These are phyloP conservation scores for Phytophthora brassicae DNA, from an alignment of 352 stramenopile genomes.

Conservation along the genomic window DNA sequence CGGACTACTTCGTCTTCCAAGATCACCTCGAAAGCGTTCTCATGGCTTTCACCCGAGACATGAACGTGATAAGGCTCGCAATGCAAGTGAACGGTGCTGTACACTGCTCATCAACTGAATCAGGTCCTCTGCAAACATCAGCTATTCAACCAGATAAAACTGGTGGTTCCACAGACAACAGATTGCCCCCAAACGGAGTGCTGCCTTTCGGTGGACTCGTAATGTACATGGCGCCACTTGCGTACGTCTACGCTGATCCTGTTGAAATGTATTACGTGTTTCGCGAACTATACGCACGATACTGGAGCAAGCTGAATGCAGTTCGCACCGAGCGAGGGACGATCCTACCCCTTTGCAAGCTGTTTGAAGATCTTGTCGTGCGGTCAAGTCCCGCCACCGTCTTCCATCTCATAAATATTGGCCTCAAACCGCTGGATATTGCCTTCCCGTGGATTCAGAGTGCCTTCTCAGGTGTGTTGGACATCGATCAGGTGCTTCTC, in stretches of 20 bases:
- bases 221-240: conserved; percentile 71
- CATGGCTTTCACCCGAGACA: conserved; percentile 74
- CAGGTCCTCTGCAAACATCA: neutral
- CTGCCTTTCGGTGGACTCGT: conserved; percentile 73
- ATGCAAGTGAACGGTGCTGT: conserved; percentile 58
- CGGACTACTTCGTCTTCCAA: conserved; percentile 84
- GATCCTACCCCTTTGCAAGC: conserved; percentile 72
- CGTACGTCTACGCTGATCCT: conserved; percentile 69
- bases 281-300: conserved; percentile 74
- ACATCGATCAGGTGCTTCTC: conserved; percentile 73
- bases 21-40: conserved; percentile 70
- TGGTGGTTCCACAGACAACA: conserved; percentile 4
- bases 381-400: conserved; percentile 49
- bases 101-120: conserved; percentile 6
- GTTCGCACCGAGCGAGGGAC: conserved; percentile 54
- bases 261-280: conserved; percentile 77
- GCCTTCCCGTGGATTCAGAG: conserved; percentile 82
- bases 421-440: conserved; percentile 64
- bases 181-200: conserved; percentile 67
- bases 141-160: neutral
- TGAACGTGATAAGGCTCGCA: conserved; percentile 43
- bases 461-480: conserved; percentile 74
- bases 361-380: conserved; percentile 69
- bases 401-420: conserved; percentile 66
- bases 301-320: conserved; percentile 78